A percentile compares a stretch with the other conserved stretches of the same genome.
phyloP scores from a whole-genome alignment of 2,329 filamentous ascomycete species.

The Pseudopithomyces chartarum region DNA sequence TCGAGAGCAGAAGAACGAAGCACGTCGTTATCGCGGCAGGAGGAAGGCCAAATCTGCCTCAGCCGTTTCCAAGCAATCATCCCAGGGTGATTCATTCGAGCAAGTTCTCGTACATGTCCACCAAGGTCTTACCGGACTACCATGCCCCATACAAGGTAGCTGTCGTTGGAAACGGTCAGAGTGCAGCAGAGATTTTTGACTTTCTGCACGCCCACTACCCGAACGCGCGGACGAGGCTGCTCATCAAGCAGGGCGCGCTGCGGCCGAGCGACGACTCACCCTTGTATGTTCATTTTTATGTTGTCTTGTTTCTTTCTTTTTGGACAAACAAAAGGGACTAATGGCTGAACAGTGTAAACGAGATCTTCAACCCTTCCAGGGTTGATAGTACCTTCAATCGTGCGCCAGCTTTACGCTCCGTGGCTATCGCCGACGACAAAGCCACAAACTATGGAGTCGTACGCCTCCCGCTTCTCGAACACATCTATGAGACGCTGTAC shows the following conservation, averaged over 20 bases:
- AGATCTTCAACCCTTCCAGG: slow-evolving; percentile 89
- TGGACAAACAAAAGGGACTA: slow-evolving; percentile 21
- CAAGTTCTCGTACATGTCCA: slow-evolving; percentile 72
- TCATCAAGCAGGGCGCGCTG: slow-evolving; percentile 83
- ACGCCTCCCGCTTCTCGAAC: slow-evolving; percentile 85
- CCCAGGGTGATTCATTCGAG: slow-evolving; percentile 86
- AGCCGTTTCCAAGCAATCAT: slow-evolving; percentile 69
- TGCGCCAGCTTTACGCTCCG: slow-evolving; percentile 64
- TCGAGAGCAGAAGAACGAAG: slow-evolving; percentile 61
- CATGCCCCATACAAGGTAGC: slow-evolving; percentile 72
- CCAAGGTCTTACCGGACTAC: slow-evolving; percentile 62
- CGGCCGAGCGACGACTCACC: slow-evolving; percentile 94
- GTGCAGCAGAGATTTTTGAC: slow-evolving; percentile 93
- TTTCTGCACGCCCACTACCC: slow-evolving; percentile 84
- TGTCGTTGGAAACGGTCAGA: slow-evolving; percentile 88
- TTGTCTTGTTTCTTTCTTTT: not conserved
- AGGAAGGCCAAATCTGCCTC: slow-evolving; percentile 72
- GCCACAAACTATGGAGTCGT: slow-evolving; percentile 96
- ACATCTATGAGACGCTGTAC: slow-evolving; percentile 86
- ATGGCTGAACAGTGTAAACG: slow-evolving; percentile 72
- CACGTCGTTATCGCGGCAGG: slow-evolving; percentile 75
- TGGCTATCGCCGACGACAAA: slow-evolving; percentile 70
- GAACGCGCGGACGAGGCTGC: slow-evolving; percentile 74
- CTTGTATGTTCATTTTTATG: slow-evolving; percentile 66
- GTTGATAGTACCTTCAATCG: slow-evolving; percentile 78